phyloP scores from a whole-genome alignment of 345 rosid genomes.

The Mangifera indica region DNA sequence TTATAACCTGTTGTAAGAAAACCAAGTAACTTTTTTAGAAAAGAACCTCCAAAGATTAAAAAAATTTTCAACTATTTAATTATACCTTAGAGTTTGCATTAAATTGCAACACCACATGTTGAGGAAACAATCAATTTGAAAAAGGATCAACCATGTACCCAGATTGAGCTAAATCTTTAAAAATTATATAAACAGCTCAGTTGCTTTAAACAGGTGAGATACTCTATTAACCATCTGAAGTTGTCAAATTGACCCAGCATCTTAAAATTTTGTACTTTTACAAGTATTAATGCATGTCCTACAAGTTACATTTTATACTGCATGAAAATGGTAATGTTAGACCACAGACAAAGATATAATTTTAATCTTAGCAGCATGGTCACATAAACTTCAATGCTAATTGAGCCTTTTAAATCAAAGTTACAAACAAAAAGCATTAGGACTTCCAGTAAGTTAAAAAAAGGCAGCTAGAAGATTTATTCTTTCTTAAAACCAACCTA shows the following conservation, averaged over 20 bases:
- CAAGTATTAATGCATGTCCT: constrained; percentile 1
- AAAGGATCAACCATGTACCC: neutral
- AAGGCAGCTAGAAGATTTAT: neutral
- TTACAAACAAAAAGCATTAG: neutral
- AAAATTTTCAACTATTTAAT: neutral
- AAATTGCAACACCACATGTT: neutral
- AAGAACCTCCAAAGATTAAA: constrained; percentile 2
- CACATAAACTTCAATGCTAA: neutral
- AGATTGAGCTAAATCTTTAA: neutral
- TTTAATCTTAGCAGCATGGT: neutral
- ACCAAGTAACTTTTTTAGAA: neutral
- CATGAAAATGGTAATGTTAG: neutral
- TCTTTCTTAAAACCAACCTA: constrained; percentile 35
- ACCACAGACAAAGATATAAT: neutral
- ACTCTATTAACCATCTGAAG: neutral
- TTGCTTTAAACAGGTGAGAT: neutral
- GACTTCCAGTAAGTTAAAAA: constrained; percentile 1
- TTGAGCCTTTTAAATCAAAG: neutral
- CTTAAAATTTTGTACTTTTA: neutral
- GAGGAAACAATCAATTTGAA: neutral
- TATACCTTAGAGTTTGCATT: neutral
- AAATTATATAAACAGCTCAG: neutral
- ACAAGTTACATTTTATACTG: neutral
- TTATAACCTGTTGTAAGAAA: constrained; percentile 52
- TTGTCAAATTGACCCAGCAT: neutral